These are phyloP conservation scores for Apiospora hydei DNA, from an alignment of 2,329 filamentous ascomycete genomes.

Conservation along the genomic window DNA sequence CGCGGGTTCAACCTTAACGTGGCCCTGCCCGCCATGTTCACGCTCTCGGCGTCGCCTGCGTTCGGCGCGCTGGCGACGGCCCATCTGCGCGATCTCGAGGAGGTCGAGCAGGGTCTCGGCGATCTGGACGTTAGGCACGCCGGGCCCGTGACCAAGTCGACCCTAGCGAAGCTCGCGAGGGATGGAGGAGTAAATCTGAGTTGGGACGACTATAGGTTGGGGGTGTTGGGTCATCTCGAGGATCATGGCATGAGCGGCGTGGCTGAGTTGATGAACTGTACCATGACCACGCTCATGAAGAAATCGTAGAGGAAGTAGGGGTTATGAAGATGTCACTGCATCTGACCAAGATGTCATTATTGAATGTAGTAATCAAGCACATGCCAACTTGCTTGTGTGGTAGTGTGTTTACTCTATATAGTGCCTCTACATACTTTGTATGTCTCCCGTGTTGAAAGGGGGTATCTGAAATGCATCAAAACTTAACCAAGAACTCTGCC, in stretches of 20 bases:
- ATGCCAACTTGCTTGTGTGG: background rate
- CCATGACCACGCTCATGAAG: slow-evolving; percentile 77
- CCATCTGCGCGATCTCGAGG: slow-evolving; percentile 64
- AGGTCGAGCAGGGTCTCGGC: slow-evolving; percentile 53
- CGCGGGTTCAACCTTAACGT: slow-evolving; percentile 54
- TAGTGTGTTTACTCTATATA: slow-evolving; percentile 3
- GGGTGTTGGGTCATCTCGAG: slow-evolving; percentile 74
- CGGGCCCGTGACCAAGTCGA: slow-evolving; percentile 74
- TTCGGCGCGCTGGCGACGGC: slow-evolving; percentile 63
- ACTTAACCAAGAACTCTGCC: background rate
- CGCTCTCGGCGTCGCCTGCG: slow-evolving; percentile 64
- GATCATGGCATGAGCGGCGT: slow-evolving; percentile 70
- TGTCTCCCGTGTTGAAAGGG: slow-evolving; percentile 25
- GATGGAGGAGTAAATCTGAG: slow-evolving; percentile 70
- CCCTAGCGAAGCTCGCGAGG: slow-evolving; percentile 66
- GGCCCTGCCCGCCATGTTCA: slow-evolving; percentile 59
- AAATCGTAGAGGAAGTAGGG: slow-evolving; percentile 36
- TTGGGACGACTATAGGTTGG: slow-evolving; percentile 79
- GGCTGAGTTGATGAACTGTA: slow-evolving; percentile 77
- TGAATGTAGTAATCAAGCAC: background rate
- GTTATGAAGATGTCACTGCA: background rate
- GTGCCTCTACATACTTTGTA: background rate
- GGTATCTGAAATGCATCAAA: slow-evolving; percentile 23
- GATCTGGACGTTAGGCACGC: slow-evolving; percentile 61
- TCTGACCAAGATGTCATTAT: background rate